Base-by-base conservation (phyloP, 192 early-diverging fungal species). In the Chytriomyces sp. region DNA sequence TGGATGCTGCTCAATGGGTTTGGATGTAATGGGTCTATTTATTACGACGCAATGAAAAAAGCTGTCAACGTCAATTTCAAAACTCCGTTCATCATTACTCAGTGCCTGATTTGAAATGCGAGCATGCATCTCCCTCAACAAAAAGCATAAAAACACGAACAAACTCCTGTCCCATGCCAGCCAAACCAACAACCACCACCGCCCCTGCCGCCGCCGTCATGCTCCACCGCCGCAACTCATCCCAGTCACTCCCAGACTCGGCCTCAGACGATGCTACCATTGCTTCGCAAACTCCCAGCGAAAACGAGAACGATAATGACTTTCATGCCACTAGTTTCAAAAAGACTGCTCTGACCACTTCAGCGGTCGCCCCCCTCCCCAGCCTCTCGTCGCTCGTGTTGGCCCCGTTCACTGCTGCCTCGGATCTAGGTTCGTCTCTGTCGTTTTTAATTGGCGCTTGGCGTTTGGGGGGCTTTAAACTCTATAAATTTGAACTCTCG, bases 181-280 rank as follows among this genome's bases (percentile, higher is more conserved):
- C 53, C 53, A 57, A 57, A 20, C 0, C 2, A 13, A 57, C 53
- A 13, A 57, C 20, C 13, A 57, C 13, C 53, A 57, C 20, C 53
- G 16, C 11, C 53, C 11, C 53, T 57, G 11, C 53, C 13, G 11
- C 53, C 13, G 20, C 53, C 20, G 53, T n/a, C 13, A 57, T 57
- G 53, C 53, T 57, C 16, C 53, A 57, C 16, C 53, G 53, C 16
- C 53, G 53, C 53, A 20, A 57, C 53, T 57, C 53, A 57, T n/a
- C 53, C 53, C 53, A 57, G 53, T 57, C 53, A 57, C 53, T 57
- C 20, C 53, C 53, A 57, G 53, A 57, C 53, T 57, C 53, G 0
- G 13, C 13, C 53, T 57, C 53, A 13, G 53, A 57, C 53, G 53
- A 57, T 5, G 35, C 35, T 35, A 35, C 35, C 2, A 35, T 35